Conservation (phyloP, 129 eudicot species). For the Flaveria sonorensis region DNA sequence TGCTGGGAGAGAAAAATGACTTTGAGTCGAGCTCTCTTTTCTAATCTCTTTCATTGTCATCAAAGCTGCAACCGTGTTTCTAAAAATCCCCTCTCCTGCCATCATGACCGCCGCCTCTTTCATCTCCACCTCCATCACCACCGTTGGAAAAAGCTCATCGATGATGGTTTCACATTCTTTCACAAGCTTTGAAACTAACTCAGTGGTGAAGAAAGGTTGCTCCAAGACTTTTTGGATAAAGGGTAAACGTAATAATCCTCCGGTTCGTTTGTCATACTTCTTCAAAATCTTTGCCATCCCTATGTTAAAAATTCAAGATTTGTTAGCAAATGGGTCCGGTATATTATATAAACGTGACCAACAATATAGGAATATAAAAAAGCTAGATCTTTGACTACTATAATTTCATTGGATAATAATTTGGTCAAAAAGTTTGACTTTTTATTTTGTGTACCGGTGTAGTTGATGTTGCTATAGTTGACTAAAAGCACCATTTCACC, state of each 20-base stretch:
- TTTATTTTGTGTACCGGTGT: conserved; percentile 59
- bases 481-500: conserved; percentile 95
- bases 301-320: conserved; percentile 13
- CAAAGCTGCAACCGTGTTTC: conserved; percentile 84
- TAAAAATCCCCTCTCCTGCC: conserved; percentile 72
- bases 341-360: neutral
- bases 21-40: conserved; percentile 75
- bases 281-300: conserved; percentile 91
- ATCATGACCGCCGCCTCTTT: conserved; percentile 31
- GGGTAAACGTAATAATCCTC: conserved; percentile 66
- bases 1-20: conserved; percentile 78
- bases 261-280: conserved; percentile 90
- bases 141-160: conserved; percentile 55
- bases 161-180: conserved; percentile 69
- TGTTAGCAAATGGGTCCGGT: neutral
- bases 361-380: neutral
- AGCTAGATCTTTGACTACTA: neutral
- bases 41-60: conserved; percentile 81
- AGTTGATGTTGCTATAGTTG: conserved; percentile 82
- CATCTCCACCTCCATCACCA: conserved; percentile 22
- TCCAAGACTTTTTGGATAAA: conserved; percentile 70
- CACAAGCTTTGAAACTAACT: conserved; percentile 73
- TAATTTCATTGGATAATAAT: conserved; percentile 2
- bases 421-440: conserved; percentile 23
- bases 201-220: conserved; percentile 90